phyloP scores from a whole-genome alignment of 83 land plant species.

The Isoetes engelmannii region DNA sequence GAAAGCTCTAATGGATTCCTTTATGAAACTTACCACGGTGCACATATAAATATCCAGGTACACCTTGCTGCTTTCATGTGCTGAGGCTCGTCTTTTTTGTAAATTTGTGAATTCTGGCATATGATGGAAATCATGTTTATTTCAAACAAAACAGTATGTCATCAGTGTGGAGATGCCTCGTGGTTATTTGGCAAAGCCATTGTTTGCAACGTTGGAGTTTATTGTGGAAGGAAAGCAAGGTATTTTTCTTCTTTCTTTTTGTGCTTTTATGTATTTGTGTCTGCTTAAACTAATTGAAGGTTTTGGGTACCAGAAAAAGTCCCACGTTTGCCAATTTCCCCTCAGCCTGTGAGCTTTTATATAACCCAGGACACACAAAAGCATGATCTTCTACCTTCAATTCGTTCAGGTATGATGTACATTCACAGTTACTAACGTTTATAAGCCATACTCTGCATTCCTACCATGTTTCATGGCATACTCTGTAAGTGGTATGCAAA shows the following conservation, averaged over 20 bases:
- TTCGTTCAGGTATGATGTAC: conserved; percentile 50
- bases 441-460: background rate
- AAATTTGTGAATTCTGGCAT: background rate
- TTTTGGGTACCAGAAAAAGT: conserved; percentile 36
- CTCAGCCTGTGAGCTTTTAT: conserved; percentile 57
- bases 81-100: background rate
- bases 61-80: background rate
- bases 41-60: conserved; percentile 77
- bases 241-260: conserved; percentile 14
- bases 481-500: background rate
- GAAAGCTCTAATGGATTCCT: conserved; percentile 16
- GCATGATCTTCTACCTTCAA: conserved; percentile 60
- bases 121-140: background rate
- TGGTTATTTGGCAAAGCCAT: conserved; percentile 66
- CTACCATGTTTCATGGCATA: background rate
- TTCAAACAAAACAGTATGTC: conserved; percentile 43
- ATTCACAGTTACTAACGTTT: background rate
- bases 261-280: background rate
- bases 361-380: conserved; percentile 90
- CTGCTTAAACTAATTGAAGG: conserved; percentile 1
- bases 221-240: conserved; percentile 65
- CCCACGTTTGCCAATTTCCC: conserved; percentile 29
- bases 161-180: conserved; percentile 52
- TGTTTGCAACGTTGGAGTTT: conserved; percentile 57
- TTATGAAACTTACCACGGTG: conserved; percentile 80